Conservation (phyloP, 768 basidiomycete species). For the Naganishia vishniacii region DNA sequence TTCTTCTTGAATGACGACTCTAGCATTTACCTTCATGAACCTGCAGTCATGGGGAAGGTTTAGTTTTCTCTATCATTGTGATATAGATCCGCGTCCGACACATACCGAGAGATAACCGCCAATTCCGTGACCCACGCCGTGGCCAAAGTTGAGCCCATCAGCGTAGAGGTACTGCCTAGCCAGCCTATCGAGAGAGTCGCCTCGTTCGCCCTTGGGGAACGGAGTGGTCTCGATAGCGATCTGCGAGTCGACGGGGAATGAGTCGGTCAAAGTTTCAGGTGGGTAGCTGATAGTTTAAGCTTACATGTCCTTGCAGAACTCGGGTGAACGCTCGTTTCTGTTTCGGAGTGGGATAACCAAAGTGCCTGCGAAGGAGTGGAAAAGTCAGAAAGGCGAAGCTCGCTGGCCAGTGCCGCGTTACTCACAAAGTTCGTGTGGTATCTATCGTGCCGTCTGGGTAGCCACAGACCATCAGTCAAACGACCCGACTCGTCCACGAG, state of each 20-base stretch:
- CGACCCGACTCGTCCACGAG: too few relatives aligned
- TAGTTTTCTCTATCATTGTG: too few relatives aligned
- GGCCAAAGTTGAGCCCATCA: slow-evolving; percentile 47
- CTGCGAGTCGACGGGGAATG: slow-evolving; percentile 49
- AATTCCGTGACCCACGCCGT: slow-evolving; percentile 48
- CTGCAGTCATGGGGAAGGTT: too few relatives aligned
- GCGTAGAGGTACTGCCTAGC: slow-evolving; percentile 58
- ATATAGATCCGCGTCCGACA: too few relatives aligned
- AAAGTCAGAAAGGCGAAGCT: not conserved
- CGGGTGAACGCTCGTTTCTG: slow-evolving; percentile 87
- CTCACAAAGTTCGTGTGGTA: slow-evolving; percentile 51
- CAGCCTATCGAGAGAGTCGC: slow-evolving; percentile 74
- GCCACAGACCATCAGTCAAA: slow-evolving; percentile 52
- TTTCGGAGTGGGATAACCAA: slow-evolving; percentile 78
- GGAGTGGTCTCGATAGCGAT: slow-evolving; percentile 85
- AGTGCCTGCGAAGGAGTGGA: slow-evolving; percentile 65
- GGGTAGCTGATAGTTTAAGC: slow-evolving; percentile 35
- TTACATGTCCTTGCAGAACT: slow-evolving; percentile 90
- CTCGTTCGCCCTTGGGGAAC: slow-evolving; percentile 80
- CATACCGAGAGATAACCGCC: slow-evolving; percentile 39
- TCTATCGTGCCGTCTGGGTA: slow-evolving; percentile 68
- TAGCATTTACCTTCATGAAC: slow-evolving; percentile 46
- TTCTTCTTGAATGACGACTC: not conserved
- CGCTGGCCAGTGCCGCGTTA: not conserved
- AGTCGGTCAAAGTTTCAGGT: slow-evolving; percentile 32